Percentiles rank a stretch among this genome's conserved stretches.
phyloP scores from a whole-genome alignment of 2,329 filamentous ascomycete species.

The Verticillium dahliae region DNA sequence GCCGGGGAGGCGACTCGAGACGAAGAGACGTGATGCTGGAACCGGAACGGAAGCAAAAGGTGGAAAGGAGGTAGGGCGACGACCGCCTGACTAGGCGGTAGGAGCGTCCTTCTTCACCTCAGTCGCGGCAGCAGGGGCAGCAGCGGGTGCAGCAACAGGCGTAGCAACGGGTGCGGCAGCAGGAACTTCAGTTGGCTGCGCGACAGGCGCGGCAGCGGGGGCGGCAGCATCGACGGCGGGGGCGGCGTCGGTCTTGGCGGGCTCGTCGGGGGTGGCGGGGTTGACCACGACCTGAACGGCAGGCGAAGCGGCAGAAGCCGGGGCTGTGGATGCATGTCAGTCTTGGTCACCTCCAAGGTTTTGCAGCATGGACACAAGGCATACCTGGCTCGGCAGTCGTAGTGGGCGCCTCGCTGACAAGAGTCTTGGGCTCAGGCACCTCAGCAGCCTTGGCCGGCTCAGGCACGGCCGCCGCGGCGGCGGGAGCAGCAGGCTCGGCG shows the following conservation, averaged over 20 bases:
- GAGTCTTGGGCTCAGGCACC: background rate
- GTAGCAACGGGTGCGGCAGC: slow-evolving; percentile 17
- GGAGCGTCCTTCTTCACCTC: slow-evolving; percentile 17
- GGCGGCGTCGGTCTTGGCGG: slow-evolving; percentile 15
- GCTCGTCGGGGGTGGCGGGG: slow-evolving; percentile 15
- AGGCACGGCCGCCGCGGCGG: slow-evolving; percentile 8
- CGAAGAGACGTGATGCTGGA: background rate
- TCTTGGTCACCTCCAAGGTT: background rate
- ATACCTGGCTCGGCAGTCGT: slow-evolving; percentile 3
- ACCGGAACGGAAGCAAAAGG: background rate
- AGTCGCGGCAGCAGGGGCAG: slow-evolving; percentile 2
- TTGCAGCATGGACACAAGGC: background rate
- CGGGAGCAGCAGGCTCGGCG: slow-evolving; percentile 3
- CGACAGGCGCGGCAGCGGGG: slow-evolving; percentile 16
- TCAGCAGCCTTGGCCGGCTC: slow-evolving; percentile 12
- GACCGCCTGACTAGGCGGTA: slow-evolving; percentile 5
- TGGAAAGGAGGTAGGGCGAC: background rate
- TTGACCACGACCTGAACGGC: slow-evolving; percentile 14
- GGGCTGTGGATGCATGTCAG: slow-evolving; percentile 3
- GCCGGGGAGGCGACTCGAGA: background rate
- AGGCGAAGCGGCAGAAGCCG: slow-evolving; percentile 5
- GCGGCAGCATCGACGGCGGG: slow-evolving; percentile 11
- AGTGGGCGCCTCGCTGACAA: background rate
- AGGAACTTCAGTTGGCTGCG: slow-evolving; percentile 18
- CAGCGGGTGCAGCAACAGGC: slow-evolving; percentile 10